Conservation (phyloP, 2,329 filamentous ascomycete genomes). For the Pyrenophora seminiperda region DNA sequence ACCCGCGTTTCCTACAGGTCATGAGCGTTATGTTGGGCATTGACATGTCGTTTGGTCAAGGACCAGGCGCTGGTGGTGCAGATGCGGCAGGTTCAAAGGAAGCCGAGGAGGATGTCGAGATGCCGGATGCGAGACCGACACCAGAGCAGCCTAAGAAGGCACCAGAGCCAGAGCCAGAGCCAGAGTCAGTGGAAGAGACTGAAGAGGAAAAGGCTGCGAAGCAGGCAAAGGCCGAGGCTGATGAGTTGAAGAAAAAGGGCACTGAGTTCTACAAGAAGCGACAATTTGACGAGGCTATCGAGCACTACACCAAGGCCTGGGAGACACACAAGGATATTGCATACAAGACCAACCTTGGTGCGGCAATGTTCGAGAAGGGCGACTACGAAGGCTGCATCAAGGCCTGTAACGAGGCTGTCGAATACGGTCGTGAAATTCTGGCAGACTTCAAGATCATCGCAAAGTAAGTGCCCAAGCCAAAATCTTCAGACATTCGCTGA, state of each 20-base stretch:
- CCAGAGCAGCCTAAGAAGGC: constrained; percentile 61
- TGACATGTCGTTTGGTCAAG: constrained; percentile 76
- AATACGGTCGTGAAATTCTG: constrained; percentile 85
- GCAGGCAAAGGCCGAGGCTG: constrained; percentile 89
- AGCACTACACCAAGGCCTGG: constrained; percentile 95
- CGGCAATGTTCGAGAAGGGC: constrained; percentile 94
- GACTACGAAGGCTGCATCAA: constrained; percentile 89
- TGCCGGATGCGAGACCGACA: constrained; percentile 70
- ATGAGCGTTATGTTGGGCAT: constrained; percentile 92
- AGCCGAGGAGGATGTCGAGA: constrained; percentile 73
- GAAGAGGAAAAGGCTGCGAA: constrained; percentile 83
- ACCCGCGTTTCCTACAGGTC: constrained; percentile 91
- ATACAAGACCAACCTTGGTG: constrained; percentile 94
- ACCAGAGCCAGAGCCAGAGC: constrained; percentile 60
- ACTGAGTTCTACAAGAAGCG: constrained; percentile 98
- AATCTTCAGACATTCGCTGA: constrained; percentile 10
- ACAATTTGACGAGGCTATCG: constrained; percentile 91
- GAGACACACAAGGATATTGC: constrained; percentile 94
- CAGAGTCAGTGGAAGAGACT: constrained; percentile 76
- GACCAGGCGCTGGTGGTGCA: constrained; percentile 52
- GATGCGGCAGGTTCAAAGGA: constrained; percentile 51
- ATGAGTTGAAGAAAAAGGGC: constrained; percentile 91
- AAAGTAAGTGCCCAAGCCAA: constrained; percentile 62
- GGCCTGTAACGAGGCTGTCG: constrained; percentile 82
- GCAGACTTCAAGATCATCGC: constrained; percentile 98